Percentiles rank a stretch among this genome's conserved stretches.
phyloP scores from a whole-genome alignment of 2,329 filamentous ascomycete genomes.

The Raffaelea albimanens region DNA sequence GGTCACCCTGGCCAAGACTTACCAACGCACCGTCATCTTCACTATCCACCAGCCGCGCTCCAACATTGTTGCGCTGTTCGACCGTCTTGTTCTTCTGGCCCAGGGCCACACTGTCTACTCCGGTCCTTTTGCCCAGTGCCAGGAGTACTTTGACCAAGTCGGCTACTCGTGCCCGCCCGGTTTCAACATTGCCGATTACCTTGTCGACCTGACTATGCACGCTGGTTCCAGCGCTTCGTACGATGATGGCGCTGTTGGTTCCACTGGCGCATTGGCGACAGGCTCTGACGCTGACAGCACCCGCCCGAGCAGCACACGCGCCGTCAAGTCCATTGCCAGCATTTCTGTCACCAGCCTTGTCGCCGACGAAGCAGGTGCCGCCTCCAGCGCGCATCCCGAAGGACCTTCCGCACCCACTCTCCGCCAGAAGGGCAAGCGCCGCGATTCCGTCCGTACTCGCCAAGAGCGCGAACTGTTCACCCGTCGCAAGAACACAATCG shows the following conservation, averaged over 20 bases:
- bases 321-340: conserved; percentile 85
- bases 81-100: conserved; percentile 83
- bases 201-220: conserved; percentile 97
- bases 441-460: conserved; percentile 71
- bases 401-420: conserved; percentile 29
- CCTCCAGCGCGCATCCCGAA: conserved; percentile 27
- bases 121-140: conserved; percentile 78
- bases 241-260: conserved; percentile 30
- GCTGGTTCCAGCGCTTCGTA: conserved; percentile 56
- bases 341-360: conserved; percentile 61
- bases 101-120: conserved; percentile 89
- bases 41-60: conserved; percentile 97
- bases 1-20: conserved; percentile 88
- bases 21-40: conserved; percentile 94
- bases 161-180: conserved; percentile 91
- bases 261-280: conserved; percentile 12
- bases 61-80: conserved; percentile 95
- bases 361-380: conserved; percentile 51
- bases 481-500: conserved; percentile 57
- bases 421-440: conserved; percentile 60
- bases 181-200: conserved; percentile 97
- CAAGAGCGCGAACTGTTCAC: conserved; percentile 90
- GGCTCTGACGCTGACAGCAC: conserved; percentile 53
- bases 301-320: conserved; percentile 76
- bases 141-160: conserved; percentile 83